Base-by-base conservation (phyloP, 352 stramenopile genomes). In the Phytophthora europaea region DNA sequence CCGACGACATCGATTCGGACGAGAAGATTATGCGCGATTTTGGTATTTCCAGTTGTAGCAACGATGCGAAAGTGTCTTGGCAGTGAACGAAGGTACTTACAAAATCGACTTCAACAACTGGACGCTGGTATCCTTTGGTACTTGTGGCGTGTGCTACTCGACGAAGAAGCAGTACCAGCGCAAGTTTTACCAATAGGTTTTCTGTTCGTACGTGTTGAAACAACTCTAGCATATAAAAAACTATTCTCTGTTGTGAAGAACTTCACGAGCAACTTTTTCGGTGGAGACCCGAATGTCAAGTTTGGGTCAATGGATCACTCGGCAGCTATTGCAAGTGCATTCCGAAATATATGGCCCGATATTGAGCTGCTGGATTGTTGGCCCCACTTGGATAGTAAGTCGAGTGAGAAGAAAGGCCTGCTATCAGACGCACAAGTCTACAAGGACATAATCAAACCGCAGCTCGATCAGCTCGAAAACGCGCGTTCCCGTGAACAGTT, bases 81-180 rank as follows among this genome's bases (percentile, higher is more conserved):
- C 9, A 1, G 56, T 31, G 3, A 72, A 56, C 0, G 56, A 66
- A 51, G 56, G 36, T 22, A 72, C 56, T 1, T 67, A 72, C 38
- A 72, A 66, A 18, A 26, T 67, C 47, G 43, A 67, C 22, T 61
- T 72, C 47, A 38, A 28, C 20, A 48, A 48, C 22, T 71, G 65
- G 23, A 65, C 45, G 13, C 20, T 67, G 6, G 38, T 67, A 6
- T 62, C 51, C 15, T 66, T 72, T 31, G 57, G 65, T 15, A 62
- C 56, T 10, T 65, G 18, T 26, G 45, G 55, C 13, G 4, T 61
- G 8, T 31, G 55, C 15, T 67, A 72, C 34, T 67, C 65, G 1
- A 31, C 34, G 3, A 33, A 36, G 4, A 43, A 40, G 7, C 26
- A 50, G 23, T 66, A 67, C 18, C 34, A 65, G 6, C 56, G 67